Evolutionary conservation across 208 protist species (phyloP), one percentile per base, ranked within the genome.

Genomic region (Trypanosoma melophagium): DNA sequence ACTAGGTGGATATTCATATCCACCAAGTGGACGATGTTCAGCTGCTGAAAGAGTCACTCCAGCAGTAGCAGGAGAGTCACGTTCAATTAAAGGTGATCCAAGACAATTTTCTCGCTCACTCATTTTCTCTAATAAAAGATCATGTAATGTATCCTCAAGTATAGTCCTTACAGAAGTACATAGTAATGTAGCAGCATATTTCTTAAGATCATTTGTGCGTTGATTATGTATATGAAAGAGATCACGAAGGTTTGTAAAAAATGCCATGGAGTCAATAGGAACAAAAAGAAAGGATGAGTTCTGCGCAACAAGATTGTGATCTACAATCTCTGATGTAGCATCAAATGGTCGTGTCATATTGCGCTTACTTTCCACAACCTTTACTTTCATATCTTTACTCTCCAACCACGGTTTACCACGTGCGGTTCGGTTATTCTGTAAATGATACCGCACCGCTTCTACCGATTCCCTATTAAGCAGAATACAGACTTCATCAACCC

Each of bases 101-200:
- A 13, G 16, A 50, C 28, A 22, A 24, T 19, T 14, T 3, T 35
- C 35, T n/a, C 60, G 64, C 47, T 77, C 73, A 57, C 69, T 52
- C 50, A 84, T 64, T 58, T 83, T 73, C 19, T 64, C 66, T 40
- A 84, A 72, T 17, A 95, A 72, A 42, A 87, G 74, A 59, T 95
- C 85, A 74, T 85, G 79, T 60, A 90, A 71, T 55, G 84, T 87
- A 21, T 79, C 74, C 35, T 76, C 55, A 16, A 95, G 77, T 16
- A 67, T 19, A 41, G 70, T 42, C 7, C 70, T 66, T n/a, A 79
- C 80, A 16, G 86, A 75, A 14, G 83, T 76, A 65, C 90, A 95
- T 31, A 95, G 75, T 24, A 95, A 68, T 22, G 90, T 93, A 38
- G 90, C 87, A 17, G 81, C 76, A 80, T 96, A 96, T 69, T 85